Conservation (phyloP, 331 rosid species). For the Spiraea crenata region DNA sequence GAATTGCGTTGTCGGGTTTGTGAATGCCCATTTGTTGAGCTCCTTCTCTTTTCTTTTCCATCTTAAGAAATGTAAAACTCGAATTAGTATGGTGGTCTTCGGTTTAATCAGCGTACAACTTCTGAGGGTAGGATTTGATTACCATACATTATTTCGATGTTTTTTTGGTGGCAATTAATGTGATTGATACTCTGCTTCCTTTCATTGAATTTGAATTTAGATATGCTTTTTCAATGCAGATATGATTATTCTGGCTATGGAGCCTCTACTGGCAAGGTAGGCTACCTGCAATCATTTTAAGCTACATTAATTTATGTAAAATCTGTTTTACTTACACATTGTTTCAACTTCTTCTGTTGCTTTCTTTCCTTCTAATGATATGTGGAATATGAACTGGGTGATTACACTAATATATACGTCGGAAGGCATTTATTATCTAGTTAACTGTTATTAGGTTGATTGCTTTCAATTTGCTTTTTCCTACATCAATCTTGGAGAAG, state of each 20-base stretch:
- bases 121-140: neutral
- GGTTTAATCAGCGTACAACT: neutral
- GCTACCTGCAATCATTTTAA: constrained; percentile 30
- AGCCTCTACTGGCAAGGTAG: constrained; percentile 98
- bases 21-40: neutral
- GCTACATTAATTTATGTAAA: constrained; percentile 3
- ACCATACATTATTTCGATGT: neutral
- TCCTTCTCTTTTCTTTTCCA: neutral
- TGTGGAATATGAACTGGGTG: neutral
- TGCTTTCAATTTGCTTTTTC: neutral
- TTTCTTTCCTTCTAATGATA: neutral
- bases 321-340: neutral
- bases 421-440: neutral
- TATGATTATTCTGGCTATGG: constrained; percentile 99
- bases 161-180: neutral
- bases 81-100: neutral
- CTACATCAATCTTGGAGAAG: neutral
- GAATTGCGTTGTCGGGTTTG: neutral
- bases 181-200: neutral
- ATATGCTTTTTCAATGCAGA: constrained; percentile 55
- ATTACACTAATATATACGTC: neutral
- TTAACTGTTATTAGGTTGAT: neutral
- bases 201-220: constrained; percentile 11
- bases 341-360: neutral
- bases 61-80: neutral